Evolutionary conservation across 805 yeast species (phyloP), one percentile per base, ranked within the genome.

Genomic region (Ogataea siamensis): DNA sequence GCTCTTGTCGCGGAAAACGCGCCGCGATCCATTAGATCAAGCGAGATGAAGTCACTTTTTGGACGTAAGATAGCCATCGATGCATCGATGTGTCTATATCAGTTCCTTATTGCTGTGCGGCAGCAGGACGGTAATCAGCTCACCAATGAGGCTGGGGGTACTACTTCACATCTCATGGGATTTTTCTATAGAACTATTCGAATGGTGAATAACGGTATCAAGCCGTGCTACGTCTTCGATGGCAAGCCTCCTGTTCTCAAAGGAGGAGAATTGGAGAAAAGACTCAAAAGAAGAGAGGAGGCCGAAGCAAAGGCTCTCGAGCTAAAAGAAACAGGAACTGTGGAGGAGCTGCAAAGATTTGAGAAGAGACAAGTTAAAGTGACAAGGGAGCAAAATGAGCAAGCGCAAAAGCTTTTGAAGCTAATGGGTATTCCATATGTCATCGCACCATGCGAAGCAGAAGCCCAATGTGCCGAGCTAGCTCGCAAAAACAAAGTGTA

Each of bases 41-140:
- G 77, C 40, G 96, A 87, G 49, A 82, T 91, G 68, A 91, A 91
- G 63, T 71, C 84, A 11, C 75, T 88, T 32, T 83, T 86, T 54
- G 99, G 99, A 1, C 70, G 98, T 30, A 93, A 93, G 67, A 95
- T 93, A n/a, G 99, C 99, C 43, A 89, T 93, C 43, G 91, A 85
- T 66, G 94, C 95, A 3, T 89, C 98, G 7, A 93, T 93, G 99
- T 87, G 95, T 49, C 70, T 93, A 27, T 93, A 93, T 59, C 99
- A 93, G 63, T 93, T 91, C 56, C 70, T 93, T 33, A 89, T 93
- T 55, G 97, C 98, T 0, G 99, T 93, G 4, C 75, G 99, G 57
- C 98, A 91, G 52, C 88, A 84, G 40, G 98, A 93, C 55, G 99
- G 99, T n/a, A 87, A 80, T 46, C 95, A 88, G 58, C 70, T 93